A percentile compares a stretch with the other conserved stretches of the same genome.
phyloP scores from a whole-genome alignment of 2,329 filamentous ascomycete genomes.

The Nigrospora sphaerica region DNA sequence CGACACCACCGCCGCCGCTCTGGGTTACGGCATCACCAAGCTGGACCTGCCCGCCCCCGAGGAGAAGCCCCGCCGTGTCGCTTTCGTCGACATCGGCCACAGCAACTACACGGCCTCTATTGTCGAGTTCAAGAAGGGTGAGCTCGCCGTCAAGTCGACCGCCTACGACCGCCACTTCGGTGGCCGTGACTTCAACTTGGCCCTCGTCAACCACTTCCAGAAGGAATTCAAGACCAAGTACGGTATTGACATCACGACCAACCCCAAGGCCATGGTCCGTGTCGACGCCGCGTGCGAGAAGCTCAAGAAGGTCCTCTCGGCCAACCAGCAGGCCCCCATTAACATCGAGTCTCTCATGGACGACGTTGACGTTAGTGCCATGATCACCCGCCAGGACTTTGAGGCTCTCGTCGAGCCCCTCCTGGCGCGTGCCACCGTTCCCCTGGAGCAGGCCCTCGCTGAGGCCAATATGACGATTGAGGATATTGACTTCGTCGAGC shows the following conservation, averaged over 20 bases:
- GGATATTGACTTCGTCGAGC: constrained; percentile 88
- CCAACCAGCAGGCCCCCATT: constrained; percentile 84
- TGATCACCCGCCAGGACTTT: constrained; percentile 91
- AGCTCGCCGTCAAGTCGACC: constrained; percentile 87
- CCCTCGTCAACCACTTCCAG: constrained; percentile 87
- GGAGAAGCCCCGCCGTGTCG: constrained; percentile 85
- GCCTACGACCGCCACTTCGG: constrained; percentile 94
- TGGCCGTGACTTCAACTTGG: constrained; percentile 94
- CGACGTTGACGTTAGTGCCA: constrained; percentile 81
- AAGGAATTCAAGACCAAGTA: constrained; percentile 96
- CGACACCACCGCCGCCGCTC: constrained; percentile 91
- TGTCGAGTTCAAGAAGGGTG: constrained; percentile 95
- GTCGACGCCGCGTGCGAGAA: constrained; percentile 88
- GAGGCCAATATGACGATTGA: constrained; percentile 86
- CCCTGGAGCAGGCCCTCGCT: constrained; percentile 86
- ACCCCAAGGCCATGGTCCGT: constrained; percentile 83
- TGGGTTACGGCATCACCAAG: constrained; percentile 98
- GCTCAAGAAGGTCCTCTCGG: constrained; percentile 96
- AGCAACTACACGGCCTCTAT: constrained; percentile 92
- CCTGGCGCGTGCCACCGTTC: constrained; percentile 62
- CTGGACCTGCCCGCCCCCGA: constrained; percentile 77
- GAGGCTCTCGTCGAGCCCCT: constrained; percentile 86
- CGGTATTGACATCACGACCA: constrained; percentile 90
- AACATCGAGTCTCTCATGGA: constrained; percentile 99
- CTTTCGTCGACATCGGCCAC: constrained; percentile 92